These are phyloP conservation scores for Tetrapisispora taiwanensis DNA, from an alignment of 805 yeast species.

Conservation along the genomic window DNA sequence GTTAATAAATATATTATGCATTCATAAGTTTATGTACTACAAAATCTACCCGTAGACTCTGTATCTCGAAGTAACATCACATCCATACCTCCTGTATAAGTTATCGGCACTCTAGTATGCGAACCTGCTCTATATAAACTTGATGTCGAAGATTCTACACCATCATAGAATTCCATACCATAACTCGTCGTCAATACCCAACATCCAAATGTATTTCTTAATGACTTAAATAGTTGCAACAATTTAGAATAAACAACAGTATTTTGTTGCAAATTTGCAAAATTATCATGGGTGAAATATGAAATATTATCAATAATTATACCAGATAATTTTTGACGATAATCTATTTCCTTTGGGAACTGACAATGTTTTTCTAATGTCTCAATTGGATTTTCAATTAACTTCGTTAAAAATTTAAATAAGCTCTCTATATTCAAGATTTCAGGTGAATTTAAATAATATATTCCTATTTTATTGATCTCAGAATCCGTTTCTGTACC, in stretches of 20 bases:
- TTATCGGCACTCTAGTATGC: conserved; percentile 16
- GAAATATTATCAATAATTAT: conserved; percentile 28
- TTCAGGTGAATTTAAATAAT: conserved; percentile 15
- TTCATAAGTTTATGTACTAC: background rate
- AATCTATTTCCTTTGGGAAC: background rate
- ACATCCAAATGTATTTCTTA: conserved; percentile 22
- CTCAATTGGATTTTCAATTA: conserved; percentile 16
- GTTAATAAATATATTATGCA: background rate
- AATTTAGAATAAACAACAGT: conserved; percentile 9
- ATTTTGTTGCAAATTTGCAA: background rate
- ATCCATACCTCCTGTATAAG: conserved; percentile 21
- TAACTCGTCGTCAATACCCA: conserved; percentile 21
- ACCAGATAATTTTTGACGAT: conserved; percentile 16
- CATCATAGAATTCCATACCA: conserved; percentile 22
- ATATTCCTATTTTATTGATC: background rate
- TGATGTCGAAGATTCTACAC: conserved; percentile 15
- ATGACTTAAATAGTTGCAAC: conserved; percentile 11
- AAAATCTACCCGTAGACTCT: conserved; percentile 9
- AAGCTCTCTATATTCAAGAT: conserved; percentile 16
- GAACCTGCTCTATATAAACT: conserved; percentile 7
- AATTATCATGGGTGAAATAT: conserved; percentile 12
- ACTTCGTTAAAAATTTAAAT: conserved; percentile 14
- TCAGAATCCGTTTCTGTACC: background rate
- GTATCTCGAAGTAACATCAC: conserved; percentile 18
- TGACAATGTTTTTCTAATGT: conserved; percentile 17